Evolutionary conservation across 148 eudicot species (phyloP).

Genomic region (Arctostaphylos glauca): DNA sequence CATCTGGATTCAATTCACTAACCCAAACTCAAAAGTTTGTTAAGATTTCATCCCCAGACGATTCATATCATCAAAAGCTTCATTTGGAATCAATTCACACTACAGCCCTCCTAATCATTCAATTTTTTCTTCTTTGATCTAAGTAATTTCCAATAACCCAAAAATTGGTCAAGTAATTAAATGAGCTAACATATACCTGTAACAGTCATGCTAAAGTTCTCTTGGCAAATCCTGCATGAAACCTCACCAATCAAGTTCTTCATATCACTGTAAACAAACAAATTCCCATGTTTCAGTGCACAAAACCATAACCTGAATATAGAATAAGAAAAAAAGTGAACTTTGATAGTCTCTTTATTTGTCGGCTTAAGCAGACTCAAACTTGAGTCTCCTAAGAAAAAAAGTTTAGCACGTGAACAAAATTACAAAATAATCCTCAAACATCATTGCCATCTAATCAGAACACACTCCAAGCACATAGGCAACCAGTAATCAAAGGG

Average conservation of each 20-base stretch:
- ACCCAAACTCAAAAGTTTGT: too few relatives aligned
- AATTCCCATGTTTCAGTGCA: not conserved
- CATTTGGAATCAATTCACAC: not conserved
- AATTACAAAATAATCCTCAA: too few relatives aligned
- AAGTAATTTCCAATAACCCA: too few relatives aligned
- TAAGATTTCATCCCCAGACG: too few relatives aligned
- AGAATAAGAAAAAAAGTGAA: too few relatives aligned
- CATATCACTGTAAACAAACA: constrained; percentile 54
- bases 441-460: too few relatives aligned
- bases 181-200: constrained; percentile 33
- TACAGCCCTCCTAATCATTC: not conserved
- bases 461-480: not conserved
- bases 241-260: constrained; percentile 77
- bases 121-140: not conserved
- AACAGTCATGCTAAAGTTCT: constrained; percentile 68
- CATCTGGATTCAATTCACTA: too few relatives aligned
- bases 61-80: too few relatives aligned
- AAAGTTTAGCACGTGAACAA: too few relatives aligned
- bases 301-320: not conserved
- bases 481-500: not conserved
- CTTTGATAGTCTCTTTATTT: too few relatives aligned
- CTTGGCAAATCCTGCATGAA: constrained; percentile 70
- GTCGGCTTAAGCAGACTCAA: too few relatives aligned
- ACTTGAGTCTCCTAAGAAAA: too few relatives aligned
- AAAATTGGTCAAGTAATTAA: not conserved